These are phyloP conservation scores for Pugionium cornutum DNA, from an alignment of 345 rosid genomes.

Conservation along the genomic window DNA sequence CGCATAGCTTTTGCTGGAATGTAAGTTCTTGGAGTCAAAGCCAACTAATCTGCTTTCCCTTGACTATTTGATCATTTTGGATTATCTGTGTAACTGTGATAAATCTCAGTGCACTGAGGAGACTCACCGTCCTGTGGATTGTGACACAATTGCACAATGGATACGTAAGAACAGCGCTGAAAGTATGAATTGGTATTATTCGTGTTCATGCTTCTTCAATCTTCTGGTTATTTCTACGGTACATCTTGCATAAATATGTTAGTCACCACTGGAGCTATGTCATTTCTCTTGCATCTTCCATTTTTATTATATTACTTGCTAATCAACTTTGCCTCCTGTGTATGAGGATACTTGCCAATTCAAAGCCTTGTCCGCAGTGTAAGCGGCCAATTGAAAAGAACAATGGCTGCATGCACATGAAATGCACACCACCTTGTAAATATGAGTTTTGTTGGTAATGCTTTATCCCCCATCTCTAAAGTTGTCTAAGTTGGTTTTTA, in stretches of 20 bases:
- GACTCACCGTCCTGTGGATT: conserved; percentile 45
- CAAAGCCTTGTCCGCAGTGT: conserved; percentile 44
- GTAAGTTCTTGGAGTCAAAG: conserved; percentile 33
- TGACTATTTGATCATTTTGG: background rate
- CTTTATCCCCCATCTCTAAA: conserved; percentile 15
- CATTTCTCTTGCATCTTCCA: conserved; percentile 21
- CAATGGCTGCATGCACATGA: conserved; percentile 47
- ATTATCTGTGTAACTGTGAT: conserved; percentile 7
- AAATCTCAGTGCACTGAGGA: conserved; percentile 42
- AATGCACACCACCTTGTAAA: conserved; percentile 45
- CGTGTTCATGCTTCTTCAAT: conserved; percentile 2
- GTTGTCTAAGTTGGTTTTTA: conserved; percentile 21
- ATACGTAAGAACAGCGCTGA: conserved; percentile 41
- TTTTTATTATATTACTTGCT: background rate
- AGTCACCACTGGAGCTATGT: background rate
- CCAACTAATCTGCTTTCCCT: conserved; percentile 5
- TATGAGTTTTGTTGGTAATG: conserved; percentile 43
- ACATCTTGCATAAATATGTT: background rate
- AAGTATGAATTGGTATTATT: conserved; percentile 42
- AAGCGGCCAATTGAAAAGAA: conserved; percentile 45
- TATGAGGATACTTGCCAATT: conserved; percentile 43
- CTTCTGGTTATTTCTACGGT: conserved; percentile 9
- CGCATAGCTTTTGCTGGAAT: conserved; percentile 43
- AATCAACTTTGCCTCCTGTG: conserved; percentile 17
- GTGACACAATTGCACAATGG: conserved; percentile 37